Evolutionary conservation across 495 filamentous ascomycete species (phyloP), one percentile per base, ranked within the genome.

Genomic region (Mycothermus thermophilus): DNA sequence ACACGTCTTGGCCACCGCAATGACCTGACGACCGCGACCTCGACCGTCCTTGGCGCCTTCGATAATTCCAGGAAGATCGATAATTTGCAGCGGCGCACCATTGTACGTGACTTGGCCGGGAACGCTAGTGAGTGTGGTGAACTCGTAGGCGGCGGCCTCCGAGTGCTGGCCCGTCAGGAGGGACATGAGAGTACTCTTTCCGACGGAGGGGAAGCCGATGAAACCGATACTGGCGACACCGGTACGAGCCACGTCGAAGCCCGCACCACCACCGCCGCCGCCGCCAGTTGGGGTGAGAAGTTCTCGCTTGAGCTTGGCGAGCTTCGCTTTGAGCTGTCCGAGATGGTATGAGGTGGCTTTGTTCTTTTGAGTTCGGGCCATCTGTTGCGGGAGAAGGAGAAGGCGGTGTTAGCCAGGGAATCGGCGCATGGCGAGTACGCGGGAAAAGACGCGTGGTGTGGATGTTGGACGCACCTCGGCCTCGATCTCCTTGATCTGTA

Each of bases 11-110:
- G 92, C 86, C 33, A 97, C 90, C 12, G 90, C 88, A 68, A 97
- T 97, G 46, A 97, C 90, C 60, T 97, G 90, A 46, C 92, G 78
- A 69, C 90, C 90, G 68, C 90, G 79, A 67, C 90, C 90, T 58
- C 94, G 92, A 36, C 90, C 90, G 58, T 97, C 90, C 59, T 97
- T 97, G 37, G 90, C 90, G 50, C 90, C 90, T 60, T 96, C 79
- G 44, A 97, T 97, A 52, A 97, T 97, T 74, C 90, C 90, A 7
- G 90, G 90, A 46, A 97, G 70, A 75, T 97, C 90, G 27, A 97
- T 79, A 71, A 97, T 97, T 60, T 97, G 90, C 48, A 97, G 83
- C 50, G 93, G 92, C 22, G 90, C 90, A 37, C 64, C 90, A 56
- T 96, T 96, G 60, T 95, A 96, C 48, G 79, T 61, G 29, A 97